These are phyloP conservation scores for Colletotrichum scovillei DNA, from an alignment of 2,329 filamentous ascomycete species.

Conservation along the genomic window DNA sequence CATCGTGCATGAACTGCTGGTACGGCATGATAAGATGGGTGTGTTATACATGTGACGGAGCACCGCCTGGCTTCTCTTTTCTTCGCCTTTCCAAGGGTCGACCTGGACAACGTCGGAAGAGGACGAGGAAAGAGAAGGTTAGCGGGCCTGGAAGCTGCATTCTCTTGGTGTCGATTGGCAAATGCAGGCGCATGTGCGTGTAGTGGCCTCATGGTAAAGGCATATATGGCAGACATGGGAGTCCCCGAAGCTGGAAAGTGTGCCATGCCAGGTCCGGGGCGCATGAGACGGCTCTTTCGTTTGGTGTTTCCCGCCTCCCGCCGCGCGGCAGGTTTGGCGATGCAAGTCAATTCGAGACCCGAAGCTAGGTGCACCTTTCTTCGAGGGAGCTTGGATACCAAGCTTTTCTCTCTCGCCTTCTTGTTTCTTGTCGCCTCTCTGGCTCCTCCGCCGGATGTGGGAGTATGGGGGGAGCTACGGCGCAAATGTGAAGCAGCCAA, in stretches of 20 bases:
- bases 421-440: constrained; percentile 8
- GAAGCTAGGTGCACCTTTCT: constrained; percentile 19
- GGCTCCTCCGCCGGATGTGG: constrained; percentile 1
- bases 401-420: constrained; percentile 23
- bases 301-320: constrained; percentile 30
- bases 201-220: constrained; percentile 14
- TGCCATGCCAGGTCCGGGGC: constrained; percentile 33
- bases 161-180: constrained; percentile 7
- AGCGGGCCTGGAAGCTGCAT: constrained; percentile 26
- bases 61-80: constrained; percentile 12
- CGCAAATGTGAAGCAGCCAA: constrained; percentile 17
- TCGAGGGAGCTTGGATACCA: constrained; percentile 5
- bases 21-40: constrained; percentile 31
- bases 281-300: constrained; percentile 16
- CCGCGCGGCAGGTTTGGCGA: constrained; percentile 32
- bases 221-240: constrained; percentile 34
- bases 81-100: constrained; percentile 17
- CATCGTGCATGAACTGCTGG: constrained; percentile 38
- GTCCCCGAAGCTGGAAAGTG: constrained; percentile 15
- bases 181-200: constrained; percentile 17
- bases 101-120: constrained; percentile 3
- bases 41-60: constrained; percentile 32
- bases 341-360: constrained; percentile 24
- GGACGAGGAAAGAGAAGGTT: constrained; percentile 10
- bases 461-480: constrained; percentile 22